Evolutionary conservation across 2,329 filamentous ascomycete species (phyloP).

Genomic region (Westerdykella sp.): DNA sequence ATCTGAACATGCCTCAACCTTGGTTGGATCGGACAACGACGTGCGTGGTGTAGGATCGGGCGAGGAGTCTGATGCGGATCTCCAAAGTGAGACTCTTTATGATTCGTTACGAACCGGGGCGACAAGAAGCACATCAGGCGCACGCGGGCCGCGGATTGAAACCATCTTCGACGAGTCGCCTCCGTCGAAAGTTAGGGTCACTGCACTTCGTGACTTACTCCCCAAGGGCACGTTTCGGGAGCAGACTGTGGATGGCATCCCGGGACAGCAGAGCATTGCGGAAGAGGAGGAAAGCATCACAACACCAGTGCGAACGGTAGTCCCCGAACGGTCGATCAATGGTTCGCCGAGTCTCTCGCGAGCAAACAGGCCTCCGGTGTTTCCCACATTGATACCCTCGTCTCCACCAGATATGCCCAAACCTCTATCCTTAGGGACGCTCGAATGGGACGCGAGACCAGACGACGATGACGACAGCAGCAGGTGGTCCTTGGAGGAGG

Average conservation of each 20-base stretch:
- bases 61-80: constrained; percentile 73
- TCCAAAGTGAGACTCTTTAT: constrained; percentile 69
- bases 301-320: constrained; percentile 41
- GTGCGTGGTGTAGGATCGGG: constrained; percentile 57
- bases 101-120: constrained; percentile 69
- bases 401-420: constrained; percentile 43
- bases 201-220: constrained; percentile 45
- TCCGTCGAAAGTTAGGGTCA: constrained; percentile 38
- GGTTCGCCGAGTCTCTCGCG: constrained; percentile 32
- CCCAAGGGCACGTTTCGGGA: constrained; percentile 42
- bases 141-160: constrained; percentile 65
- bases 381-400: constrained; percentile 37
- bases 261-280: constrained; percentile 41
- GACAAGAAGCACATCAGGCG: constrained; percentile 59
- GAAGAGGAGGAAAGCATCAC: constrained; percentile 47
- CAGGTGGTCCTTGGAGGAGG: constrained; percentile 40
- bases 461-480: constrained; percentile 34
- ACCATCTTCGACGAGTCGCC: constrained; percentile 78
- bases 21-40: constrained; percentile 65
- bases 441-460: constrained; percentile 36
- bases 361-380: constrained; percentile 29
- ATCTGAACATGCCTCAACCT: constrained; percentile 58
- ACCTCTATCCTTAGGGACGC: constrained; percentile 35
- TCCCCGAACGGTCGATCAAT: constrained; percentile 32
- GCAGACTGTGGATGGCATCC: constrained; percentile 25